Conservation (phyloP, 305 asterid genomes). For the Euphrasia arctica region DNA sequence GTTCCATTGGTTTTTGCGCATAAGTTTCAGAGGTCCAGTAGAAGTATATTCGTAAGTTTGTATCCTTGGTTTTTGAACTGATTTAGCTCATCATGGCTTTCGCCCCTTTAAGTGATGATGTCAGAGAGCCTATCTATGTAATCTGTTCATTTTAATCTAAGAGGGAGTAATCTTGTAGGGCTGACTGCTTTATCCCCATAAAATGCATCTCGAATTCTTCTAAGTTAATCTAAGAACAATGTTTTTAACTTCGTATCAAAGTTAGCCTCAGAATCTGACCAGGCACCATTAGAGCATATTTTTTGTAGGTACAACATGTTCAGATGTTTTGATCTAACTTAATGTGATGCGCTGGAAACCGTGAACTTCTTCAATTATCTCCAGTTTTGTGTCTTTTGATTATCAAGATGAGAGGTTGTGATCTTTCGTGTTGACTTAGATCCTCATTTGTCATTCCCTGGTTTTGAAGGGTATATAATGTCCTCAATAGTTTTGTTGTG, state of each 20-base stretch:
- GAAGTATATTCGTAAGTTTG: not conserved
- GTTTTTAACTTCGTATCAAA: too few species aligned
- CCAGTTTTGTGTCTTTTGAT: too few species aligned
- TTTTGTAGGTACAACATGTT: too few species aligned
- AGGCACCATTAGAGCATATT: too few species aligned
- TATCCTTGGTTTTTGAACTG: conserved; percentile 13
- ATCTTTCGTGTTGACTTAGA: not conserved
- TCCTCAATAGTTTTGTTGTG: conserved; percentile 6
- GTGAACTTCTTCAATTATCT: conserved; percentile 2
- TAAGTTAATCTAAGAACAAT: too few species aligned
- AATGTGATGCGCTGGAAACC: not conserved
- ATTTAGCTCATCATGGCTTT: conserved; percentile 15
- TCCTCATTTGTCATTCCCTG: not conserved
- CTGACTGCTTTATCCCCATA: not conserved
- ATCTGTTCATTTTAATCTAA: not conserved
- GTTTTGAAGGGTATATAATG: not conserved
- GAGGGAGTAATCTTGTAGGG: not conserved
- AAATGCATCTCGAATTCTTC: not conserved
- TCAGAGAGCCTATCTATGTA: not conserved
- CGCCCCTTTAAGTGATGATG: not conserved
- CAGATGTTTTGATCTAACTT: too few species aligned
- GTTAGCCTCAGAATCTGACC: too few species aligned
- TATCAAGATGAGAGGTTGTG: not conserved
- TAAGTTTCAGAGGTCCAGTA: conserved; percentile 1
- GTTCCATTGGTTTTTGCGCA: not conserved